Conservation (phyloP, 352 stramenopile genomes). For the Nothophytophthora sp. region DNA sequence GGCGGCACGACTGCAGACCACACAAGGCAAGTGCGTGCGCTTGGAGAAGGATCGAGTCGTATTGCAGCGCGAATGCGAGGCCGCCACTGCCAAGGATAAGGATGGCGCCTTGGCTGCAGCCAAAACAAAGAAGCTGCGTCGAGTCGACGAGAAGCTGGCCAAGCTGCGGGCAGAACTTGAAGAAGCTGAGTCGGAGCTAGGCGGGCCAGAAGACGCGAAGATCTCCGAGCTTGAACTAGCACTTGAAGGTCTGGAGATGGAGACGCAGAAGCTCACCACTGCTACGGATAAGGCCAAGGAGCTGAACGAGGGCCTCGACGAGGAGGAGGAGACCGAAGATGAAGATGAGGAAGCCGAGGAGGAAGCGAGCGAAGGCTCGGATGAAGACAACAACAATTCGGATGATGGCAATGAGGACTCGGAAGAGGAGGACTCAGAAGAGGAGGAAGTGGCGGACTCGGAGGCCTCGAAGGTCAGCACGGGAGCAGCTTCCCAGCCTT, state of each 20-base stretch:
- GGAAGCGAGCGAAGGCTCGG: conserved; percentile 5
- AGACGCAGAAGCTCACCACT: conserved; percentile 22
- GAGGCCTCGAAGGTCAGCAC: conserved; percentile 4
- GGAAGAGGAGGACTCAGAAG: conserved; percentile 10
- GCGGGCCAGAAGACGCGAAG: conserved; percentile 32
- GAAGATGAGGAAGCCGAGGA: conserved; percentile 14
- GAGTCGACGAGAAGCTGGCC: conserved; percentile 32
- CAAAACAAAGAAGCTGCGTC: conserved; percentile 26
- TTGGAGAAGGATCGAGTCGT: conserved; percentile 23
- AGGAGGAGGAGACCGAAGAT: conserved; percentile 10
- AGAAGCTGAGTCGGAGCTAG: conserved; percentile 21
- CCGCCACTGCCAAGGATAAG: conserved; percentile 14
- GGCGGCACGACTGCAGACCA: conserved; percentile 25
- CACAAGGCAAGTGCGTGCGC: conserved; percentile 28
- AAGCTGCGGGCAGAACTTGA: conserved; percentile 38
- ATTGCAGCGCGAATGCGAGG: conserved; percentile 14
- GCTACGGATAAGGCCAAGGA: conserved; percentile 26
- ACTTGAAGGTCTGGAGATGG: conserved; percentile 33
- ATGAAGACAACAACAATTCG: conserved; percentile 5
- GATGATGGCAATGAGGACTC: conserved; percentile 13
- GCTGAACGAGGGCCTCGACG: conserved; percentile 19
- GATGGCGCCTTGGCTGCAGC: conserved; percentile 13
- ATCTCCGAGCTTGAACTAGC: conserved; percentile 46
- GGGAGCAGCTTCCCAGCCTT: not conserved
- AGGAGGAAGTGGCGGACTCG: conserved; percentile 16